A percentile compares a stretch with the other conserved stretches of the same genome.
Evolutionary conservation across 169 alveolate species (phyloP).

Genomic region (Cryptosporidium andersoni): DNA sequence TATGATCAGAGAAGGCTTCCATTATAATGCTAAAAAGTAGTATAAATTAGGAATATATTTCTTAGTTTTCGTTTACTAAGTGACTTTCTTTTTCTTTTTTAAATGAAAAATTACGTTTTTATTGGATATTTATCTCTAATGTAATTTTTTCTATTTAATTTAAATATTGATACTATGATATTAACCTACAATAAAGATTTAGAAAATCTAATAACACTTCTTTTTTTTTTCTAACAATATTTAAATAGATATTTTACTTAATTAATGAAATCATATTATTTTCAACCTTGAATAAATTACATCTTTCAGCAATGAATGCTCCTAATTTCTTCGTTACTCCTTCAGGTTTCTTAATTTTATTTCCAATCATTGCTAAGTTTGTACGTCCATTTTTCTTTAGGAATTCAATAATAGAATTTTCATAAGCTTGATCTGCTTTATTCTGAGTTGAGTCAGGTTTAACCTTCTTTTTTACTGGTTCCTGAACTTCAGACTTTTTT

Average conservation of each 20-base stretch:
- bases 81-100: too few relatives aligned
- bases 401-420: conserved; percentile 77
- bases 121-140: too few relatives aligned
- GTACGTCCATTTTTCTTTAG: conserved; percentile 83
- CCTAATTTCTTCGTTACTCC: conserved; percentile 81
- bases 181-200: too few relatives aligned
- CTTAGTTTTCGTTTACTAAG: too few relatives aligned
- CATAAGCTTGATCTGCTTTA: conserved; percentile 73
- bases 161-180: too few relatives aligned
- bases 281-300: conserved; percentile 76
- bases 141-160: too few relatives aligned
- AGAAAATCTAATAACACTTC: too few relatives aligned
- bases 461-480: conserved; percentile 47
- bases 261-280: conserved; percentile 73
- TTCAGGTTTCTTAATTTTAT: conserved; percentile 82
- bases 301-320: conserved; percentile 77
- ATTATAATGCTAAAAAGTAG: not conserved
- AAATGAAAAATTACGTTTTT: too few relatives aligned
- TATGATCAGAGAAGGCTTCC: conserved; percentile 71
- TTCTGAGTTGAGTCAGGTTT: conserved; percentile 47
- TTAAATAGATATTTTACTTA: conserved; percentile 5
- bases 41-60: not conserved
- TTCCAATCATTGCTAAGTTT: conserved; percentile 80
- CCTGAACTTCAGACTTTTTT: not conserved
- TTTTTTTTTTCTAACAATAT: too few relatives aligned